These are phyloP conservation scores for Kluyveromyces marxianus DNA, from an alignment of 1,139 yeast species.

Conservation along the genomic window DNA sequence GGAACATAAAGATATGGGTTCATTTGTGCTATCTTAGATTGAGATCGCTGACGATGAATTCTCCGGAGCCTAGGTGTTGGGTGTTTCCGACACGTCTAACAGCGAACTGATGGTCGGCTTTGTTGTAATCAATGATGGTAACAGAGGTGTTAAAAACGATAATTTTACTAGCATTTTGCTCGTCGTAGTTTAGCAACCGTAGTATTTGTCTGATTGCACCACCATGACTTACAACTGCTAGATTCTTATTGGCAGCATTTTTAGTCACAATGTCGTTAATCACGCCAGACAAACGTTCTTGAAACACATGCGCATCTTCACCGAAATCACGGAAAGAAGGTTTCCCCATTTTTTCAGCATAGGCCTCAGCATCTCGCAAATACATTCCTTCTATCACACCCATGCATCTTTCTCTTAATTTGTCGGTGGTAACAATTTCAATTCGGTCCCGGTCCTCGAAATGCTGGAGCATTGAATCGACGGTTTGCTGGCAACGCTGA, in stretches of 20 bases:
- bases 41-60: slow-evolving; percentile 47
- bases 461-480: slow-evolving; percentile 33
- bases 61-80: slow-evolving; percentile 51
- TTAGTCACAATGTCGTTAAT: slow-evolving; percentile 39
- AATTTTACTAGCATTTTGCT: slow-evolving; percentile 37
- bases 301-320: slow-evolving; percentile 44
- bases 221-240: slow-evolving; percentile 74
- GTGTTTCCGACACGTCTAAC: slow-evolving; percentile 54
- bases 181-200: slow-evolving; percentile 36
- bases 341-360: slow-evolving; percentile 44
- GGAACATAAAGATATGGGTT: no score
- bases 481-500: slow-evolving; percentile 50
- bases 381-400: slow-evolving; percentile 75
- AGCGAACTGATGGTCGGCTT: slow-evolving; percentile 33
- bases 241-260: slow-evolving; percentile 35
- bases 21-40: slow-evolving; percentile 28
- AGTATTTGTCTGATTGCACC: slow-evolving; percentile 67
- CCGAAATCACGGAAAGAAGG: slow-evolving; percentile 44
- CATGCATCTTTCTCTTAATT: slow-evolving; percentile 71
- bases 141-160: slow-evolving; percentile 68
- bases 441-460: slow-evolving; percentile 23
- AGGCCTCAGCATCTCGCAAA: slow-evolving; percentile 53
- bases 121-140: slow-evolving; percentile 51
- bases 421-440: slow-evolving; percentile 23
- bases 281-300: slow-evolving; percentile 43